Evolutionary conservation across 306 rosid genomes (phyloP).

Genomic region (Prunus padus): DNA sequence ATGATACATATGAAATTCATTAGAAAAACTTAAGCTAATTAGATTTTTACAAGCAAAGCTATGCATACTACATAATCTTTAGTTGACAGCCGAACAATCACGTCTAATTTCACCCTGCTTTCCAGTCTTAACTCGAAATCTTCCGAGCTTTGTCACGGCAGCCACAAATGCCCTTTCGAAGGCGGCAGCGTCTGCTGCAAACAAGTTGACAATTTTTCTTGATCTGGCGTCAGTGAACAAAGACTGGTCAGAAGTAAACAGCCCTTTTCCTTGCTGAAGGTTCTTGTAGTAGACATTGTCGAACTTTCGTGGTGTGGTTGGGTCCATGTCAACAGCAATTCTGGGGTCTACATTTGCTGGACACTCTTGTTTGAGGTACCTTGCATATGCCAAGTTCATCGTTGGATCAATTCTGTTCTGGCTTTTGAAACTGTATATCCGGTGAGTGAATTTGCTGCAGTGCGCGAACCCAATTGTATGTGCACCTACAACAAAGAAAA

Average conservation of each 20-base stretch:
- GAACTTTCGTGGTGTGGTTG: conserved; percentile 49
- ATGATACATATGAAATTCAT: not conserved
- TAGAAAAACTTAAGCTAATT: not conserved
- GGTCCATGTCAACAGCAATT: conserved; percentile 57
- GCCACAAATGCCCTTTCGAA: conserved; percentile 56
- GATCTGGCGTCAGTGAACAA: conserved; percentile 56
- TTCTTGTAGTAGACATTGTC: conserved; percentile 78
- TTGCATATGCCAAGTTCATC: conserved; percentile 48
- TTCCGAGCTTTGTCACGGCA: conserved; percentile 76
- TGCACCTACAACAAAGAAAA: conserved; percentile 48
- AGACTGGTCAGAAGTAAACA: conserved; percentile 75
- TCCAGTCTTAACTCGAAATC: conserved; percentile 57
- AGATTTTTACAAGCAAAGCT: not conserved
- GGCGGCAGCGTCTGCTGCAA: conserved; percentile 63
- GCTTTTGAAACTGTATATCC: conserved; percentile 60
- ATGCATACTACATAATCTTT: not conserved
- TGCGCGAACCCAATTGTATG: conserved; percentile 87
- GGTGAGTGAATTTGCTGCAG: conserved; percentile 50
- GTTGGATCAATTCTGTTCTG: conserved; percentile 62
- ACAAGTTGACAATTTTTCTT: conserved; percentile 53
- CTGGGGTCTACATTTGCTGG: conserved; percentile 62
- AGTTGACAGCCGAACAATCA: conserved; percentile 55
- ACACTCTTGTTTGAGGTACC: conserved; percentile 48
- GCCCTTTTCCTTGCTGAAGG: conserved; percentile 71
- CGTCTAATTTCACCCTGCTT: conserved; percentile 63